These are phyloP conservation scores for Ogataea chonburiensis DNA, from an alignment of 805 yeast genomes.

Conservation along the genomic window DNA sequence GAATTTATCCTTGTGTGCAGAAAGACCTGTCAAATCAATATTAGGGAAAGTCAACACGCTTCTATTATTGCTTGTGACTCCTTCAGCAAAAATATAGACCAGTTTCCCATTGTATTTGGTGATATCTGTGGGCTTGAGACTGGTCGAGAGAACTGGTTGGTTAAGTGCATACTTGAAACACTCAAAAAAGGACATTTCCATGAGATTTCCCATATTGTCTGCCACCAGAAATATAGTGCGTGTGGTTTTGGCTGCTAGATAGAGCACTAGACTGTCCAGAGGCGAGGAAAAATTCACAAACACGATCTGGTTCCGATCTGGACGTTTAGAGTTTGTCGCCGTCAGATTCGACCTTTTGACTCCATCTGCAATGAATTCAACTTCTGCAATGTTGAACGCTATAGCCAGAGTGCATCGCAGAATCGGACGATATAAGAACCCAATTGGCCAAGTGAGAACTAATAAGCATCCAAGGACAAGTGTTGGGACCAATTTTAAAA, in stretches of 20 bases:
- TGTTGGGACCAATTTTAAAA: conserved; percentile 32
- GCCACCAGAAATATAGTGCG: conserved; percentile 19
- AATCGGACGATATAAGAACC: conserved; percentile 13
- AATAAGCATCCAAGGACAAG: conserved; percentile 20
- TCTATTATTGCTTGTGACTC: conserved; percentile 83
- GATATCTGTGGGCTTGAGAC: conserved; percentile 18
- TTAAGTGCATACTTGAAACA: conserved; percentile 23
- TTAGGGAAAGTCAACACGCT: conserved; percentile 60
- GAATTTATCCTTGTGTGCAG: conserved; percentile 14
- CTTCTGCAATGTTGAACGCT: conserved; percentile 33
- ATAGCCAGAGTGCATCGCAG: conserved; percentile 29
- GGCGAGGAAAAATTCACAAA: conserved; percentile 62
- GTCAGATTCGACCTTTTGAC: conserved; percentile 43
- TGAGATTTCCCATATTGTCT: conserved; percentile 14
- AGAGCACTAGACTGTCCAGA: conserved; percentile 47
- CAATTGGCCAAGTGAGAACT: conserved; percentile 14
- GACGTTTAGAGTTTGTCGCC: conserved; percentile 33
- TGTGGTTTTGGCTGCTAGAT: conserved; percentile 14
- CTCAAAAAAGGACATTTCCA: conserved; percentile 12
- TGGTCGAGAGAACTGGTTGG: conserved; percentile 8
- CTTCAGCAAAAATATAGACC: conserved; percentile 67
- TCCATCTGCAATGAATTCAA: conserved; percentile 45
- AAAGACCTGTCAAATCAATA: conserved; percentile 21
- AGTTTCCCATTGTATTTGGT: conserved; percentile 38
- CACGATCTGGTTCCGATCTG: conserved; percentile 47